Conservation (phyloP, 352 stramenopile genomes). For the Phytophthora podocarpi region DNA sequence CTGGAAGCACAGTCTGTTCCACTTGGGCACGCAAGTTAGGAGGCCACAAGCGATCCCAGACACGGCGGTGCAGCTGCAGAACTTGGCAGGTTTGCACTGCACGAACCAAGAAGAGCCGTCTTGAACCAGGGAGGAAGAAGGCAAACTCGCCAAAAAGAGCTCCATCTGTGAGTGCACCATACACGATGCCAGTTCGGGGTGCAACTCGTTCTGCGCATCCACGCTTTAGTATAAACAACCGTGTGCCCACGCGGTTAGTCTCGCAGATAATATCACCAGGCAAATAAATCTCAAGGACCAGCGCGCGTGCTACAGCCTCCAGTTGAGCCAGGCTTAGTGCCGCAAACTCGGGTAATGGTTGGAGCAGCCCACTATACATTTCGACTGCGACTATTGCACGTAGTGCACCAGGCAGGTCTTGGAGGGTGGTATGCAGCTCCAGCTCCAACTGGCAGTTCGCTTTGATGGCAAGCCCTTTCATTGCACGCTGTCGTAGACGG, state of each 20-base stretch:
- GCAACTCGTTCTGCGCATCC: slow-evolving; percentile 54
- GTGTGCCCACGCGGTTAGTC: slow-evolving; percentile 41
- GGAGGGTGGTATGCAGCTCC: slow-evolving; percentile 42
- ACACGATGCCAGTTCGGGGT: slow-evolving; percentile 44
- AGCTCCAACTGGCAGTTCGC: slow-evolving; percentile 55
- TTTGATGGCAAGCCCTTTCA: slow-evolving; percentile 61
- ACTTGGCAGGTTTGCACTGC: slow-evolving; percentile 67
- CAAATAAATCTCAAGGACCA: slow-evolving; percentile 71
- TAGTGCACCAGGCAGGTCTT: slow-evolving; percentile 47
- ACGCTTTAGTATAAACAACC: slow-evolving; percentile 56
- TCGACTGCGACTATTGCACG: slow-evolving; percentile 51
- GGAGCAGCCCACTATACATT: slow-evolving; percentile 53
- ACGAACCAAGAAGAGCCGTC: slow-evolving; percentile 49
- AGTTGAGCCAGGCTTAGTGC: slow-evolving; percentile 48
- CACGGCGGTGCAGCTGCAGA: slow-evolving; percentile 52
- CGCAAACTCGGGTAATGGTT: slow-evolving; percentile 41
- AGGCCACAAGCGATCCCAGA: slow-evolving; percentile 65
- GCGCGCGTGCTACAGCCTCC: slow-evolving; percentile 48
- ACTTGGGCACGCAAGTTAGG: slow-evolving; percentile 37
- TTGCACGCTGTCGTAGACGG: slow-evolving; percentile 45
- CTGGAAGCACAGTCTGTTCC: slow-evolving; percentile 42
- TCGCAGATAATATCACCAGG: slow-evolving; percentile 68
- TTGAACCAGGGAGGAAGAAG: slow-evolving; percentile 61
- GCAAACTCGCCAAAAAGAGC: slow-evolving; percentile 64
- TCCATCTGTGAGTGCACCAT: slow-evolving; percentile 32